These are phyloP conservation scores for Amaranthus palmeri DNA, from an alignment of 148 eudicot species.

Conservation along the genomic window DNA sequence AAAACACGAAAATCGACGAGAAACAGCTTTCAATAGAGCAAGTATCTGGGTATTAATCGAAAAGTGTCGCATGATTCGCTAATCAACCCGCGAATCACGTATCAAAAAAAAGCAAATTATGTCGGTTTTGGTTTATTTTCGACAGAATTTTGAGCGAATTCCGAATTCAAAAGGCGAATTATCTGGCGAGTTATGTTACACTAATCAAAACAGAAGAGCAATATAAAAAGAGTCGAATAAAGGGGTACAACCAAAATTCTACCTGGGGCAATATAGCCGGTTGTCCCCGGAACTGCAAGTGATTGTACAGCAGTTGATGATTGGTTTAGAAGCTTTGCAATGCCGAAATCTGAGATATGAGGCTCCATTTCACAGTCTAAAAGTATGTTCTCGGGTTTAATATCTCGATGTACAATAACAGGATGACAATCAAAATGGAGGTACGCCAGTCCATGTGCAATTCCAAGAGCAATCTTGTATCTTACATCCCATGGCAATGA, in stretches of 20 bases:
- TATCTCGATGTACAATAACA: conserved; percentile 64
- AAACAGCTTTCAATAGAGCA: too few species aligned
- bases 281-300: conserved; percentile 43
- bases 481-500: conserved; percentile 49
- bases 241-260: neutral
- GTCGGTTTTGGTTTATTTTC: too few species aligned
- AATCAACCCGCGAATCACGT: too few species aligned
- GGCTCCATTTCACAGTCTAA: conserved; percentile 73
- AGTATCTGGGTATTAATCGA: too few species aligned
- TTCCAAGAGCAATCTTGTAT: conserved; percentile 60
- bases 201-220: neutral
- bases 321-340: conserved; percentile 65
- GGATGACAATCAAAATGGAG: conserved; percentile 75
- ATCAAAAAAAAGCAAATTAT: too few species aligned
- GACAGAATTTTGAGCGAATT: too few species aligned
- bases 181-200: too few species aligned
- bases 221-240: neutral
- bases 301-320: conserved; percentile 36
- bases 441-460: conserved; percentile 61
- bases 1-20: too few species aligned
- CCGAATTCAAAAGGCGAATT: too few species aligned
- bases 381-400: conserved; percentile 68
- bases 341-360: conserved; percentile 81
- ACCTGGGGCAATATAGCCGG: conserved; percentile 89
- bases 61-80: too few species aligned